Evolutionary conservation across 345 rosid species (phyloP), one percentile per base, ranked within the genome.

Genomic region (Acer negundo): DNA sequence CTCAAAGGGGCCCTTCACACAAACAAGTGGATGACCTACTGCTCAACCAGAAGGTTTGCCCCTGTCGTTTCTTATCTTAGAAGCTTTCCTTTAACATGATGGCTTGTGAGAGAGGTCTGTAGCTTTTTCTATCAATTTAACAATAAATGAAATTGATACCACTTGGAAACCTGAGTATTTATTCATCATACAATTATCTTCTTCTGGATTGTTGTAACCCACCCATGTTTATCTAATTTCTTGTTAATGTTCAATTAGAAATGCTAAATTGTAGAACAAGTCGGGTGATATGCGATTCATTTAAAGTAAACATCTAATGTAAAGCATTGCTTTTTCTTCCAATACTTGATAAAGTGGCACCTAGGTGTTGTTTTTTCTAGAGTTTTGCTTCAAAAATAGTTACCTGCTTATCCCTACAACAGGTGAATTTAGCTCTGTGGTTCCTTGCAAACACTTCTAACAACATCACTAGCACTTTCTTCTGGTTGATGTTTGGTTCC

Each of bases 21-120:
- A 78, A 81, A 59, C 82, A 75, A 58, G 81, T 70, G 24, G 82
- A 72, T 66, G 69, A 31, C 67, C 49, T 81, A 62, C 70, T 71
- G 68, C 70, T 71, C 23, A 59, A 51, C 70, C 62, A 68, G 59
- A 76, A 82, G 86, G 87, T 87, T 67, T 74, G 74, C 13, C 47
- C 75, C 19, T 64, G 20, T 53, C 47, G 22, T 35, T 75, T 31
- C 63, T 71, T 15, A 20, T 40, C 59, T 42, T 35, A 70, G 9
- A 22, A 46, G 63, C 70, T 56, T 49, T 62, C 31, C 42, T 4
- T 44, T 35, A 44, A 19, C 7, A 22, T 72, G 64, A 59, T 19
- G 22, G 42, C 15, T 56, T 56, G 13, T 15, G 6, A 31, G 23
- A 10, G 49, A 55, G 38, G 15, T 63, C 31, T 63, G 20, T 65